Percentiles rank a stretch among this genome's conserved stretches.
Conservation (phyloP, 2,329 filamentous ascomycete genomes). For the Penicillium sp. region DNA sequence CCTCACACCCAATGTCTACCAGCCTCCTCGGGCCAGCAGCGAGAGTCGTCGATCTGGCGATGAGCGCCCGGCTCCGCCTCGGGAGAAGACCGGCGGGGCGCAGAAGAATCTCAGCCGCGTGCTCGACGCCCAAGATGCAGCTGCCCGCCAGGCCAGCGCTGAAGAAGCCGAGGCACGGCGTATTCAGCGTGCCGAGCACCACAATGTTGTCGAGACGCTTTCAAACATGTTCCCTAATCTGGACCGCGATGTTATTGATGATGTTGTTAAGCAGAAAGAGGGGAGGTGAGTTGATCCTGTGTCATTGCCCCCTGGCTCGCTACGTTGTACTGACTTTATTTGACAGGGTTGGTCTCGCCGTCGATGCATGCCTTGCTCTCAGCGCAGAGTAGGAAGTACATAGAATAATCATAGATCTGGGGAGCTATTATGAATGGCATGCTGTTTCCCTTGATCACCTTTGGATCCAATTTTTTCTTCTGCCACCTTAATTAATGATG, state of each 20-base stretch:
- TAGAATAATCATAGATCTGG: slow-evolving; percentile 13
- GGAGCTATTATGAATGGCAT: not conserved
- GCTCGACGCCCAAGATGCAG: slow-evolving; percentile 79
- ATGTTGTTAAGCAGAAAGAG: slow-evolving; percentile 94
- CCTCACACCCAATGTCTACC: slow-evolving; percentile 52
- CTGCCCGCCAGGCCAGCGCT: slow-evolving; percentile 84
- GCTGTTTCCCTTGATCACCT: not conserved
- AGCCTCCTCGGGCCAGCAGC: slow-evolving; percentile 46
- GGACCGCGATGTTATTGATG: slow-evolving; percentile 90
- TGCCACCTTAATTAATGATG: not conserved
- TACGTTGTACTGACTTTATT: slow-evolving; percentile 13
- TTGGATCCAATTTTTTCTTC: not conserved
- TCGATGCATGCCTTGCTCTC: slow-evolving; percentile 80
- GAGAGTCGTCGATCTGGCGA: slow-evolving; percentile 33
- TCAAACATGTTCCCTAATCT: slow-evolving; percentile 96
- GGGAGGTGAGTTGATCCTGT: slow-evolving; percentile 67
- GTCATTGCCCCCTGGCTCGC: not conserved
- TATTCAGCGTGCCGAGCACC: slow-evolving; percentile 81
- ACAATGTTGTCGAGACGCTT: slow-evolving; percentile 88
- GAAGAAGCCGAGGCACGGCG: slow-evolving; percentile 85
- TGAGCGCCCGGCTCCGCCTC: slow-evolving; percentile 19
- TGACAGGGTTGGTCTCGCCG: slow-evolving; percentile 75
- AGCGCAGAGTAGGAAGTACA: slow-evolving; percentile 47
- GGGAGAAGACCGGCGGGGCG: slow-evolving; percentile 13
- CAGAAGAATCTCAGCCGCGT: slow-evolving; percentile 40